Evolutionary conservation across 306 rosid species (phyloP).

Genomic region (Prunus mume): DNA sequence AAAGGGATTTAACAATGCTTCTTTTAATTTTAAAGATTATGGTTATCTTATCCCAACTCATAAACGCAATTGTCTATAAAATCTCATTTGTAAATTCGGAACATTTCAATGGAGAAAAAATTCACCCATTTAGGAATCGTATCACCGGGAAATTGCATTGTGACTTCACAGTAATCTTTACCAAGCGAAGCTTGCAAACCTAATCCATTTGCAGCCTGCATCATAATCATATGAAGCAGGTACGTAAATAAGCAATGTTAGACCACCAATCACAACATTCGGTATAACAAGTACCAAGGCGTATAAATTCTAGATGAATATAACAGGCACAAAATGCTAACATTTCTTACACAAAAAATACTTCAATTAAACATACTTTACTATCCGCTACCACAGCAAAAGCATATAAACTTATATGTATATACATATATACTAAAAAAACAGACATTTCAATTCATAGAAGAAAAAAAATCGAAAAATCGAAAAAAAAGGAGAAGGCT

Average conservation of each 20-base stretch:
- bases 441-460: not conserved
- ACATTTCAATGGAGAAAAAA: constrained; percentile 14
- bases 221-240: constrained; percentile 12
- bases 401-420: not conserved
- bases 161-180: constrained; percentile 64
- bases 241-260: not conserved
- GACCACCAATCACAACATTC: not conserved
- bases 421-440: not conserved
- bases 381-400: not conserved
- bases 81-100: not conserved
- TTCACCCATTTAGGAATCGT: constrained; percentile 95
- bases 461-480: not conserved
- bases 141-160: constrained; percentile 64
- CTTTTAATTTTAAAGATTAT: not conserved
- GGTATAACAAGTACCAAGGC: not conserved
- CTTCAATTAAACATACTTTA: not conserved
- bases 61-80: not conserved
- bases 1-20: not conserved
- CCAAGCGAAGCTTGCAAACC: constrained; percentile 62
- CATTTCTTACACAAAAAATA: not conserved
- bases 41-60: not conserved
- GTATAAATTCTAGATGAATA: not conserved
- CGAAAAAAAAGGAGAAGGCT: constrained; percentile 17
- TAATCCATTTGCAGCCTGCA: constrained; percentile 87
- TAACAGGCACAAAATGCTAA: not conserved